Evolutionary conservation across 2,329 filamentous ascomycete genomes (phyloP).

Genomic region (Hypoxylon sp.): DNA sequence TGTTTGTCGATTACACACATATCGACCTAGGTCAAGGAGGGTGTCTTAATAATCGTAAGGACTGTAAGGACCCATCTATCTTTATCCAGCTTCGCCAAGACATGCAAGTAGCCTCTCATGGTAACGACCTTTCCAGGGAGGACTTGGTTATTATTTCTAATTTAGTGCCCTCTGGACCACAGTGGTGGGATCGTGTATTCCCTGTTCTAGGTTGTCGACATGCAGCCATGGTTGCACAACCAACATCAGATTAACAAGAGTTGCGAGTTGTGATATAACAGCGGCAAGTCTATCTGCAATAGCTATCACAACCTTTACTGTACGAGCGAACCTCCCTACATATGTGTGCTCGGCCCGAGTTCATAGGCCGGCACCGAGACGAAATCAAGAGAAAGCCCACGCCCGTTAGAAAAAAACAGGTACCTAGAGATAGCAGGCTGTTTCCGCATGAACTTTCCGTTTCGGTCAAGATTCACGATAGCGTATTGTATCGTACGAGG

Average conservation of each 20-base stretch:
- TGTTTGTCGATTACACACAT: slow-evolving; percentile 24
- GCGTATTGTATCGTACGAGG: slow-evolving; percentile 19
- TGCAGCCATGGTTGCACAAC: slow-evolving; percentile 35
- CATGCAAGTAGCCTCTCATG: slow-evolving; percentile 46
- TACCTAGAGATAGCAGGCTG: background rate
- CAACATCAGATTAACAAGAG: slow-evolving; percentile 32
- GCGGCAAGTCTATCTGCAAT: slow-evolving; percentile 22
- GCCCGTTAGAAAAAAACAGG: too few relatives aligned
- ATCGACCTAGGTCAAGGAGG: slow-evolving; percentile 2
- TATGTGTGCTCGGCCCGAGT: slow-evolving; percentile 24
- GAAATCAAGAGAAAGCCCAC: slow-evolving; percentile 14
- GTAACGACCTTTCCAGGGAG: slow-evolving; percentile 34
- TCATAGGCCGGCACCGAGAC: slow-evolving; percentile 18
- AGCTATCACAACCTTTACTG: slow-evolving; percentile 25
- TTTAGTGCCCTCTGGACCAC: slow-evolving; percentile 40
- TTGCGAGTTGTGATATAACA: slow-evolving; percentile 32
- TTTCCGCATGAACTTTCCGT: slow-evolving; percentile 10
- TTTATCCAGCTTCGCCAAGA: slow-evolving; percentile 40
- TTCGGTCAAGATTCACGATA: slow-evolving; percentile 1
- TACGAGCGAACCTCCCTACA: slow-evolving; percentile 2
- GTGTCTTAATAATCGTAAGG: slow-evolving; percentile 17
- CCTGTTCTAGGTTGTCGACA: slow-evolving; percentile 19
- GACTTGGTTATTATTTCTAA: slow-evolving; percentile 24
- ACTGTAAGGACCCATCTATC: slow-evolving; percentile 31
- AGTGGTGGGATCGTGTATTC: slow-evolving; percentile 44